These are phyloP conservation scores for Nakazawaea peltata DNA, from an alignment of 805 yeast genomes.

Conservation along the genomic window DNA sequence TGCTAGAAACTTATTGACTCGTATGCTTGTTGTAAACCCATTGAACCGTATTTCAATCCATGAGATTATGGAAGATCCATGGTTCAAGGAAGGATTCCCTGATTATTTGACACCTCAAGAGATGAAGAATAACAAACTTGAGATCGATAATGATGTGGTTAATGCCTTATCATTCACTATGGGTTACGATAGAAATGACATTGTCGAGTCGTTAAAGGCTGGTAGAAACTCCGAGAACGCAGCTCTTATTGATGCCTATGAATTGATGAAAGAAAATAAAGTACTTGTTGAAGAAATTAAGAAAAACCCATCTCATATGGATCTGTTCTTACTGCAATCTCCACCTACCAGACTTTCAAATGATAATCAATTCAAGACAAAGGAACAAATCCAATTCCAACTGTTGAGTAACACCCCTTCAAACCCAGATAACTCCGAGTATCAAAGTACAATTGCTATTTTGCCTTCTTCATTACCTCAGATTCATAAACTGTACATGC, in stretches of 20 bases:
- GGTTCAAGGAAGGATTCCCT: conserved; percentile 81
- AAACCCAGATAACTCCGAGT: conserved; percentile 33
- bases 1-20: conserved; percentile 72
- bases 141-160: conserved; percentile 70
- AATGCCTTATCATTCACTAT: conserved; percentile 68
- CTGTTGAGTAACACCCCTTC: conserved; percentile 39
- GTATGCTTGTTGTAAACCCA: conserved; percentile 93
- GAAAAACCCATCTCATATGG: conserved; percentile 42
- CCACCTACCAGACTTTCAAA: conserved; percentile 34
- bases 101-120: conserved; percentile 67
- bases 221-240: conserved; percentile 40
- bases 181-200: conserved; percentile 86
- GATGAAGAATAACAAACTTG: conserved; percentile 28
- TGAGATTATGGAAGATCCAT: conserved; percentile 88
- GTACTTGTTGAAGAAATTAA: conserved; percentile 61
- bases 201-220: conserved; percentile 50
- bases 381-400: conserved; percentile 22
- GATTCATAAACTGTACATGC: conserved; percentile 90
- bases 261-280: conserved; percentile 73
- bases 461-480: conserved; percentile 92
- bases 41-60: conserved; percentile 87
- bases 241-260: conserved; percentile 82
- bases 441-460: conserved; percentile 81
- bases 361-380: conserved; percentile 8
- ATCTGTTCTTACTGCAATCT: conserved; percentile 49